Conservation (phyloP, 345 rosid genomes). For the Conringia planisiliqua region DNA sequence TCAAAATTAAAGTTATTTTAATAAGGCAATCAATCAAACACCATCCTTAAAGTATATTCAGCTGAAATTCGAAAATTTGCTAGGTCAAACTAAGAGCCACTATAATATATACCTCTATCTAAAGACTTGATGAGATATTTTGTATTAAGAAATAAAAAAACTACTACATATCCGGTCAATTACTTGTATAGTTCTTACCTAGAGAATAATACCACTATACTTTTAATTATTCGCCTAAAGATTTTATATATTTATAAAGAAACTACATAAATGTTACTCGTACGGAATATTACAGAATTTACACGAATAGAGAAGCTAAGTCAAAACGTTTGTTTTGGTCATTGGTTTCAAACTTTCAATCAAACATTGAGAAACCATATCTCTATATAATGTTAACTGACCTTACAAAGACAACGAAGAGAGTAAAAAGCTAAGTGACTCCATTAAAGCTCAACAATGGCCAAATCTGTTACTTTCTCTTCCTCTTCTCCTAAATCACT, state of each 20-base stretch:
- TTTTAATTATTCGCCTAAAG: background rate
- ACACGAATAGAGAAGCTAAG: background rate
- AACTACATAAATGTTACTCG: background rate
- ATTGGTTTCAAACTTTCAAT: background rate
- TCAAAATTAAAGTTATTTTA: background rate
- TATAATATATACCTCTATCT: background rate
- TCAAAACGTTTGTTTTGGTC: conserved; percentile 14
- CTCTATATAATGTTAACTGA: conserved; percentile 5
- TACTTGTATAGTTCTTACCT: background rate
- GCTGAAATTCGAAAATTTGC: background rate
- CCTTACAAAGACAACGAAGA: conserved; percentile 3
- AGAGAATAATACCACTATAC: background rate
- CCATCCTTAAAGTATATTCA: background rate
- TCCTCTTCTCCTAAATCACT: conserved; percentile 14
- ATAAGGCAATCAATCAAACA: background rate
- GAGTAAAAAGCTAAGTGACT: background rate
- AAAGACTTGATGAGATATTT: background rate
- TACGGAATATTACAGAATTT: background rate
- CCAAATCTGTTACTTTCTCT: background rate
- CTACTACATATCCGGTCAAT: background rate
- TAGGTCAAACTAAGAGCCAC: conserved; percentile 9
- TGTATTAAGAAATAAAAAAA: background rate
- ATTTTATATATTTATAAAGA: background rate
- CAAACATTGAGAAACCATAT: background rate
- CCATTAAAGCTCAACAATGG: background rate